Conservation (phyloP, 805 yeast genomes). For the Blastobotrys attinorum region DNA sequence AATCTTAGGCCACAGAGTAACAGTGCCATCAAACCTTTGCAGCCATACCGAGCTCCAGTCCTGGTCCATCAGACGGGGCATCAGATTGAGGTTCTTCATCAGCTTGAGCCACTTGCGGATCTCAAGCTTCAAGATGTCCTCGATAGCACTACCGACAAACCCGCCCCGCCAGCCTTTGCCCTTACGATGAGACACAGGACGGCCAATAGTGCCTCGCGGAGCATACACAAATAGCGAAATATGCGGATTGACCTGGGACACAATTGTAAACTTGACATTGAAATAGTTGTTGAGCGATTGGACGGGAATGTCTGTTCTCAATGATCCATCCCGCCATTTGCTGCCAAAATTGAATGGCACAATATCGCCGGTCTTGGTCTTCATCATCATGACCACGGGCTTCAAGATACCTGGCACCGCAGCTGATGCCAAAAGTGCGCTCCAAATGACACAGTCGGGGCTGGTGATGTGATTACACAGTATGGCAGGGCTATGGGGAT, state of each 20-base stretch:
- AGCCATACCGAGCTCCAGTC: conserved; percentile 77
- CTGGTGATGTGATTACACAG: conserved; percentile 69
- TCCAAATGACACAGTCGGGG: conserved; percentile 79
- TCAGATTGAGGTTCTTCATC: conserved; percentile 53
- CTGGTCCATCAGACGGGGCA: conserved; percentile 62
- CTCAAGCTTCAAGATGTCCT: conserved; percentile 62
- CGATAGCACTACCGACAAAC: conserved; percentile 62
- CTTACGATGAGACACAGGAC: conserved; percentile 57
- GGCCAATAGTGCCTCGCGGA: conserved; percentile 73
- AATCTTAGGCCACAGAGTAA: conserved; percentile 70
- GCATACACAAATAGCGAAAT: conserved; percentile 67
- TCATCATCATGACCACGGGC: conserved; percentile 75
- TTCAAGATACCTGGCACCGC: conserved; percentile 79
- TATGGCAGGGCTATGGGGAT: conserved; percentile 74
- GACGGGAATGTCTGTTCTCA: conserved; percentile 72
- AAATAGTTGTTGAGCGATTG: conserved; percentile 66
- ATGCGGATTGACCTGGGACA: conserved; percentile 80
- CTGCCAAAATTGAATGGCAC: conserved; percentile 66
- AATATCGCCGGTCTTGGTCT: conserved; percentile 36
- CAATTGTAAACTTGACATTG: conserved; percentile 68
- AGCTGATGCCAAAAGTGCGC: conserved; percentile 63
- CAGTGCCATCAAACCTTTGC: conserved; percentile 66
- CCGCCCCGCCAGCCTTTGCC: conserved; percentile 67
- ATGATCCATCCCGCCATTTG: conserved; percentile 73
- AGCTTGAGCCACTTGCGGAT: conserved; percentile 70